Percentiles rank a stretch among this genome's conserved stretches.
phyloP scores from a whole-genome alignment of 148 eudicot genomes.

The Fagopyrum tataricum region DNA sequence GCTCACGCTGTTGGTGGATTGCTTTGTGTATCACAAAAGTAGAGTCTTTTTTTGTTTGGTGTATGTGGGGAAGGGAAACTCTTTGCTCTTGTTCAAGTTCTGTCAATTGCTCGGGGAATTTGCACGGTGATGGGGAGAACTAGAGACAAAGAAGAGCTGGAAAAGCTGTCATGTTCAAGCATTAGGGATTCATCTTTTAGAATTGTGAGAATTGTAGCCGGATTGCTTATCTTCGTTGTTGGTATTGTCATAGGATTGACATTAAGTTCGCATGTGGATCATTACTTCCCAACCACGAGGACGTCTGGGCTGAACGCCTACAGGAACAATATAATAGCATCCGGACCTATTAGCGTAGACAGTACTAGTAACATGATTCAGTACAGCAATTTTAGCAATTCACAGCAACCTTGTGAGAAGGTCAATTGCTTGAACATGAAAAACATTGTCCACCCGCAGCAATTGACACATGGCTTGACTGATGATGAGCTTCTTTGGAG shows the following conservation, averaged over 20 bases:
- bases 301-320: conserved; percentile 21
- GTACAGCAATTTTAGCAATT: conserved; percentile 17
- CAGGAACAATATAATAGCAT: conserved; percentile 14
- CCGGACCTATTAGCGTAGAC: conserved; percentile 4
- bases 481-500: conserved; percentile 77
- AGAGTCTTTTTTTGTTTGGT: conserved; percentile 1
- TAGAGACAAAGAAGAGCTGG: conserved; percentile 13
- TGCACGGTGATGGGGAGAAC: conserved; percentile 7
- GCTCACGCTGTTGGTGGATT: conserved; percentile 3
- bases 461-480: conserved; percentile 40
- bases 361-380: background rate
- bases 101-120: background rate
- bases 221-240: conserved; percentile 47
- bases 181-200: conserved; percentile 47
- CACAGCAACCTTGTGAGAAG: conserved; percentile 23
- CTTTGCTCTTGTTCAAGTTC: background rate
- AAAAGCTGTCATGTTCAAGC: conserved; percentile 13
- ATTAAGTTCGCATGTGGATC: conserved; percentile 55
- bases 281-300: conserved; percentile 23
- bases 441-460: conserved; percentile 31
- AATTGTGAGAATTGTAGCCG: conserved; percentile 33
- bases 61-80: background rate
- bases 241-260: conserved; percentile 66
- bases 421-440: conserved; percentile 39
- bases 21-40: background rate